Percentiles rank a stretch among this genome's conserved stretches.
Evolutionary conservation across 2,329 filamentous ascomycete genomes (phyloP).

Genomic region (Ceratocystis ficicola): DNA sequence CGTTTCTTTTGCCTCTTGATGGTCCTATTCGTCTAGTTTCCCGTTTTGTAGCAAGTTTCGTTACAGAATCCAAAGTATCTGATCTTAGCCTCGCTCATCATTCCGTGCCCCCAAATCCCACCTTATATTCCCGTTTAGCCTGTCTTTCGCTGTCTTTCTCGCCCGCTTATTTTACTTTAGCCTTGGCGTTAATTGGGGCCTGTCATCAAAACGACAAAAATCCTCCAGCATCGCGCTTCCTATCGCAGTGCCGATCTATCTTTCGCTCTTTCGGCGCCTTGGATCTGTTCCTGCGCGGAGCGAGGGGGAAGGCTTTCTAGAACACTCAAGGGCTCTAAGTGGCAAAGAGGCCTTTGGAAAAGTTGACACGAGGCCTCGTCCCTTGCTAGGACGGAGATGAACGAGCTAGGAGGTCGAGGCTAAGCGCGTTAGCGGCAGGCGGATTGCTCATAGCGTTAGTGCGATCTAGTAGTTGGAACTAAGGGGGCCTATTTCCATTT

Average conservation of each 20-base stretch:
- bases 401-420: background rate
- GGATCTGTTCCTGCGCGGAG: background rate
- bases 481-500: too few relatives aligned
- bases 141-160: background rate
- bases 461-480: background rate
- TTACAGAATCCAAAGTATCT: background rate
- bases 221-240: background rate
- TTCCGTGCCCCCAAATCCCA: too few relatives aligned
- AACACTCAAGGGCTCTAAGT: background rate
- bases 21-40: background rate
- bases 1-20: background rate
- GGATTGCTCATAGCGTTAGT: background rate
- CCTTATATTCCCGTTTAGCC: background rate
- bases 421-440: background rate
- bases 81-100: background rate
- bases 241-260: background rate
- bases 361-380: background rate
- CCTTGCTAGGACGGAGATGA: background rate
- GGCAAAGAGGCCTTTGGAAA: background rate
- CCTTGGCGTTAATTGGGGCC: background rate
- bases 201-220: too few relatives aligned
- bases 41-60: background rate
- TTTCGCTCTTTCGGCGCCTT: background rate
- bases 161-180: background rate
- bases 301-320: background rate